These are phyloP conservation scores for Ustilago tritici DNA, from an alignment of 1,284 basidiomycete species.

Conservation along the genomic window DNA sequence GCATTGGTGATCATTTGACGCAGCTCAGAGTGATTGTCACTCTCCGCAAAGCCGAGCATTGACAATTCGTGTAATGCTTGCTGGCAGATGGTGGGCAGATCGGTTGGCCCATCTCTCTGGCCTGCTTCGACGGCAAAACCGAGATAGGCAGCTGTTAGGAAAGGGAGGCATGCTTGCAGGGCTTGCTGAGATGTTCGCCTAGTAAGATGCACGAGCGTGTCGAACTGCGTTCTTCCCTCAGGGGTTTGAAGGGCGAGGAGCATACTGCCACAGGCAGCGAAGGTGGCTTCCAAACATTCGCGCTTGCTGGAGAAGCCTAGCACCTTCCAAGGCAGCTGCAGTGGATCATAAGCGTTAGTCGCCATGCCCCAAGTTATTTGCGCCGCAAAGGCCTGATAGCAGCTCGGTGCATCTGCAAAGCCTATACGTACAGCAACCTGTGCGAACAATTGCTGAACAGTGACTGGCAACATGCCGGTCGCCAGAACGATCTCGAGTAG, in stretches of 20 bases:
- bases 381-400: constrained; percentile 83
- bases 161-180: constrained; percentile 77
- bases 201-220: constrained; percentile 77
- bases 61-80: constrained; percentile 19
- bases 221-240: constrained; percentile 73
- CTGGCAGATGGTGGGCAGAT: constrained; percentile 9
- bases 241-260: constrained; percentile 49
- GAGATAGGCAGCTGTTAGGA: constrained; percentile 78
- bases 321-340: constrained; percentile 78
- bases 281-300: constrained; percentile 39
- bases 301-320: constrained; percentile 78
- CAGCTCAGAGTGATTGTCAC: constrained; percentile 9
- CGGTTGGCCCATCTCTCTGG: constrained; percentile 25
- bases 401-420: constrained; percentile 75
- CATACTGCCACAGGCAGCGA: constrained; percentile 45
- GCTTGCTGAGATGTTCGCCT: constrained; percentile 74
- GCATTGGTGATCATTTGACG: constrained; percentile 22
- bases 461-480: constrained; percentile 72
- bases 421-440: constrained; percentile 80
- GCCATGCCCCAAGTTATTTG: constrained; percentile 74
- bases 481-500: constrained; percentile 76
- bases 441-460: constrained; percentile 77
- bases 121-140: constrained; percentile 72
- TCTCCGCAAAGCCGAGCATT: constrained; percentile 20
- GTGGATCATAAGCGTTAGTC: constrained; percentile 73